Conservation (phyloP, 2,329 filamentous ascomycete genomes). For the Myriosclerotinia curreyana region DNA sequence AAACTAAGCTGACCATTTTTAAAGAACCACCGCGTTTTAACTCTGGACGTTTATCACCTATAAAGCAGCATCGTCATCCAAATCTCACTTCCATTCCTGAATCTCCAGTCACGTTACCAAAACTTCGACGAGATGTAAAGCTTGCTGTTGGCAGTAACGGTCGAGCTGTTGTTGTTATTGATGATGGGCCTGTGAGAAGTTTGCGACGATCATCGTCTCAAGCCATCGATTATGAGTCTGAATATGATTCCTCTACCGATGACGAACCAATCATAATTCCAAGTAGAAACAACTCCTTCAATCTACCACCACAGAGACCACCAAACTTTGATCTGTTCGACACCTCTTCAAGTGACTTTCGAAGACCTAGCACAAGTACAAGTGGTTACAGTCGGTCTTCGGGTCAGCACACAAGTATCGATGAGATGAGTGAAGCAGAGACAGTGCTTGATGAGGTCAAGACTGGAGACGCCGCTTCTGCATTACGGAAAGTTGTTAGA, state of each 20-base stretch:
- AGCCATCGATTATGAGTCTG: constrained; percentile 46
- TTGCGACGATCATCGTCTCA: constrained; percentile 25
- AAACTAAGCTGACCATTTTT: constrained; percentile 23
- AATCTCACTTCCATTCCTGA: constrained; percentile 60
- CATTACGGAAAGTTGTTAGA: constrained; percentile 53
- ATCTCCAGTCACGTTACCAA: constrained; percentile 41
- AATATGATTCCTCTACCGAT: constrained; percentile 54
- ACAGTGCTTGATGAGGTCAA: constrained; percentile 50
- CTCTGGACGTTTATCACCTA: constrained; percentile 45
- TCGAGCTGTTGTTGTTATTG: constrained; percentile 41
- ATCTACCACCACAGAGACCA: constrained; percentile 30
- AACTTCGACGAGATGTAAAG: constrained; percentile 52
- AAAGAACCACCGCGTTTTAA: constrained; percentile 31
- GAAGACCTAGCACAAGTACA: constrained; percentile 31
- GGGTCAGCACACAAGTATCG: constrained; percentile 32
- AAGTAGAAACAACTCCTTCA: constrained; percentile 57
- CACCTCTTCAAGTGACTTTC: constrained; percentile 24
- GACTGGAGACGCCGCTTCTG: constrained; percentile 57
- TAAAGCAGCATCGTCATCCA: constrained; percentile 48
- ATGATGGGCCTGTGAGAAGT: constrained; percentile 29
- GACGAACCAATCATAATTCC: constrained; percentile 65
- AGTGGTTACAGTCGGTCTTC: constrained; percentile 37
- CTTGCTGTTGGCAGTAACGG: constrained; percentile 63
- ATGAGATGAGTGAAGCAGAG: constrained; percentile 56
- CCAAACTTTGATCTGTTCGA: constrained; percentile 34